These are phyloP conservation scores for Linum lewisii DNA, from an alignment of 345 rosid genomes.

Conservation along the genomic window DNA sequence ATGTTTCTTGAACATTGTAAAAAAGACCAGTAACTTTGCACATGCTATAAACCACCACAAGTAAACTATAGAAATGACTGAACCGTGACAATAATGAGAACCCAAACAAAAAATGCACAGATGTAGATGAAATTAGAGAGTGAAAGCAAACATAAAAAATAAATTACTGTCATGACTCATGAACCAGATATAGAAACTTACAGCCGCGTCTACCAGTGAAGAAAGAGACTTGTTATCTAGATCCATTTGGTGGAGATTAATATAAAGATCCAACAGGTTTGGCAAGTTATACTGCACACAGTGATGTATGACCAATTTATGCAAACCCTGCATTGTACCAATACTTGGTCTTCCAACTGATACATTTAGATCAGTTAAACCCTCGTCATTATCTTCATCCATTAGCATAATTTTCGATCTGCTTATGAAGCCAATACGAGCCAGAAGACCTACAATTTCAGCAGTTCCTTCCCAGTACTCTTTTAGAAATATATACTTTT, in stretches of 20 bases:
- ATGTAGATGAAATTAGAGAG: not conserved
- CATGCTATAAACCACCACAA: not conserved
- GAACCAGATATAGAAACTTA: conserved; percentile 41
- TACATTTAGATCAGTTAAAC: conserved; percentile 36
- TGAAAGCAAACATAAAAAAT: conserved; percentile 10
- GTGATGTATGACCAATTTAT: conserved; percentile 52
- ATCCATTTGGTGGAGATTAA: conserved; percentile 63
- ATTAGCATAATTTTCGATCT: conserved; percentile 23
- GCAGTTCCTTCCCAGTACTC: conserved; percentile 79
- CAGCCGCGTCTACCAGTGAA: conserved; percentile 64
- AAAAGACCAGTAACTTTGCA: not conserved
- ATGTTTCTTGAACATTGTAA: not conserved
- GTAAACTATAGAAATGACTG: not conserved
- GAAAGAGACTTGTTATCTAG: conserved; percentile 43
- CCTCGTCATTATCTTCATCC: conserved; percentile 35
- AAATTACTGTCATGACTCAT: conserved; percentile 12
- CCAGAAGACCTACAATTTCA: conserved; percentile 63
- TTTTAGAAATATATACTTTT: conserved; percentile 60
- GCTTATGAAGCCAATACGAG: conserved; percentile 65
- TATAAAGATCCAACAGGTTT: conserved; percentile 81
- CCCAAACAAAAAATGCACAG: not conserved
- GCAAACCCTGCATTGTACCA: conserved; percentile 46
- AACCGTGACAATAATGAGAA: not conserved
- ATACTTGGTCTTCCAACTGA: conserved; percentile 29
- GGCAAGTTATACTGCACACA: conserved; percentile 69